phyloP scores from a whole-genome alignment of 1,139 yeast genomes.

The Magnusiomyces paraingens region DNA sequence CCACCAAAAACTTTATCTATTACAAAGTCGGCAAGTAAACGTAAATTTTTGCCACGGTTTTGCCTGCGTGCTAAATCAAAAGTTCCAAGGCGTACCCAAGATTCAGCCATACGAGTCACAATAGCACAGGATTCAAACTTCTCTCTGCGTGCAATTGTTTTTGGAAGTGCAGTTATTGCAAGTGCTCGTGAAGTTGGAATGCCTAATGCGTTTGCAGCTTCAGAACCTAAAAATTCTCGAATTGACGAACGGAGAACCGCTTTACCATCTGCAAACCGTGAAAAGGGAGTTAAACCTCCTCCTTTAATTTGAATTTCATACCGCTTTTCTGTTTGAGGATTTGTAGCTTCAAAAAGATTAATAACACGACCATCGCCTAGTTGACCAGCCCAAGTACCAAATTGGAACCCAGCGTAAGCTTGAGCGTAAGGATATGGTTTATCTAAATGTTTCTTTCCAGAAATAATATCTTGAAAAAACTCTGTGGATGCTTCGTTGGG shows the following conservation, averaged over 20 bases:
- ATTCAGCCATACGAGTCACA: conserved; percentile 74
- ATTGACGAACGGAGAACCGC: conserved; percentile 85
- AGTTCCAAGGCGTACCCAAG: conserved; percentile 86
- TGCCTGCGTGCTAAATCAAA: conserved; percentile 78
- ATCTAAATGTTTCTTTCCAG: conserved; percentile 49
- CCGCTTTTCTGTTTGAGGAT: conserved; percentile 32
- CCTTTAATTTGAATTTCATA: conserved; percentile 85
- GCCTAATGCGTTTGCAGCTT: conserved; percentile 71
- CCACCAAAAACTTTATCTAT: conserved; percentile 55
- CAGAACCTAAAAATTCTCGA: conserved; percentile 82
- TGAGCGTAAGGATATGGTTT: conserved; percentile 70
- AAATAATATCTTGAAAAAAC: conserved; percentile 49
- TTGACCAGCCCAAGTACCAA: conserved; percentile 96
- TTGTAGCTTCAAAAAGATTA: conserved; percentile 64
- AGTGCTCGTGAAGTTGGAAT: conserved; percentile 85
- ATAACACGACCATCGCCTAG: conserved; percentile 92
- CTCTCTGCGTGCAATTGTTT: conserved; percentile 67
- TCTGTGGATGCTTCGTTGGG: conserved; percentile 36
- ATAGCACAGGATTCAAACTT: conserved; percentile 77
- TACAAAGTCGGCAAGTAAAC: conserved; percentile 63
- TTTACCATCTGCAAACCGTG: conserved; percentile 94
- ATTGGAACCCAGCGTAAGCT: conserved; percentile 94
- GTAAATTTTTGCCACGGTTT: conserved; percentile 58
- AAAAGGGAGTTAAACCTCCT: conserved; percentile 83
- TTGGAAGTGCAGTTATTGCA: conserved; percentile 63